Conservation (phyloP, 176 grass and related monocot genomes). For the Luzula sylvatica region DNA sequence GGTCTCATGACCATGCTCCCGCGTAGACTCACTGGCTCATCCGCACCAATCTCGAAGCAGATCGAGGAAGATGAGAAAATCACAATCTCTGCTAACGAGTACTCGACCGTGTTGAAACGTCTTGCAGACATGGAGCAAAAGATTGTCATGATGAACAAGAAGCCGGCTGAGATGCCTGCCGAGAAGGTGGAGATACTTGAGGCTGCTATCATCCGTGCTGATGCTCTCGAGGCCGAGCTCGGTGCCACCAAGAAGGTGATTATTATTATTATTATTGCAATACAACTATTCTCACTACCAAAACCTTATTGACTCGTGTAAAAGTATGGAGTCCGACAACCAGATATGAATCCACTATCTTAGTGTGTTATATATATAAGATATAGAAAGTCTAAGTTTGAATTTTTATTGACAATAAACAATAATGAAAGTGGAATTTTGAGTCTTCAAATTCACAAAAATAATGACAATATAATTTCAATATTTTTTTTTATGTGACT, state of each 20-base stretch:
- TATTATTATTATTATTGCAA: too few relatives aligned
- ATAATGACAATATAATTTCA: too few relatives aligned
- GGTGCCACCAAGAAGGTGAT: slow-evolving; percentile 83
- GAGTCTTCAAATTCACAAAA: too few relatives aligned
- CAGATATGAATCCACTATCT: too few relatives aligned
- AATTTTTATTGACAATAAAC: too few relatives aligned
- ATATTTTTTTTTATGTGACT: too few relatives aligned
- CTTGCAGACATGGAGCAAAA: slow-evolving; percentile 79
- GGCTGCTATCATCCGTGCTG: slow-evolving; percentile 46
- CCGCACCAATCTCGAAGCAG: slow-evolving; percentile 21
- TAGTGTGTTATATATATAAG: too few relatives aligned
- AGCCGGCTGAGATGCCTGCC: slow-evolving; percentile 38
- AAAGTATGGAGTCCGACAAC: too few relatives aligned
- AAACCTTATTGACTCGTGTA: too few relatives aligned
- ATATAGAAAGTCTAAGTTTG: too few relatives aligned
- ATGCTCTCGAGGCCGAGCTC: slow-evolving; percentile 62
- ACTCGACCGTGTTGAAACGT: slow-evolving; percentile 39
- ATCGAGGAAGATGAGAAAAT: slow-evolving; percentile 23
- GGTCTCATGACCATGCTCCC: slow-evolving; percentile 72
- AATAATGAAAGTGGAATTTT: too few relatives aligned
- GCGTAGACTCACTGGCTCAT: slow-evolving; percentile 22
- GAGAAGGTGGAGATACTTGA: slow-evolving; percentile 59
- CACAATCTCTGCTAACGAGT: slow-evolving; percentile 40
- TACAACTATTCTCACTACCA: too few relatives aligned
- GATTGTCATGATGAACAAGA: slow-evolving; percentile 27